Evolutionary conservation across 352 stramenopile genomes (phyloP).

Genomic region (Globisporangium canariense): DNA sequence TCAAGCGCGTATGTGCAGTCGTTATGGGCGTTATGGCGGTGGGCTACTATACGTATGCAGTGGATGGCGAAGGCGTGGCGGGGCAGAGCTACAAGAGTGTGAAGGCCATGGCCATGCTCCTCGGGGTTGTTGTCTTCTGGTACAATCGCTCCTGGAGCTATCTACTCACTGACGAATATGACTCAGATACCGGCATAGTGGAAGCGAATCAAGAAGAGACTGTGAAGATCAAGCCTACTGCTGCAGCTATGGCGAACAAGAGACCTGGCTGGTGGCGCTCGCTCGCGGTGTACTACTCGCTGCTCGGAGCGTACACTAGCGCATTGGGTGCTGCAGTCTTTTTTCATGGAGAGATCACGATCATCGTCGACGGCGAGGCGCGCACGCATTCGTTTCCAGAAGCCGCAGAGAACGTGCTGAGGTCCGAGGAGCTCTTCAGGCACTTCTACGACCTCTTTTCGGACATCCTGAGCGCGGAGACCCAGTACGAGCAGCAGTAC

Average conservation of each 20-base stretch:
- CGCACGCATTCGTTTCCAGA: conserved; percentile 7
- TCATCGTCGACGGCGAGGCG: not conserved
- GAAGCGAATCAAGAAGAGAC: not conserved
- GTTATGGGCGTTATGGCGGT: not conserved
- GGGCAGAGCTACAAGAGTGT: not conserved
- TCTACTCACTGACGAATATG: not conserved
- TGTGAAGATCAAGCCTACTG: not conserved
- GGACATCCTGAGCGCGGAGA: not conserved
- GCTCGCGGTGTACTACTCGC: conserved; percentile 2
- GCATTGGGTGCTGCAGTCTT: not conserved
- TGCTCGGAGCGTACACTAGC: conserved; percentile 5
- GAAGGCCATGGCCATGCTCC: not conserved
- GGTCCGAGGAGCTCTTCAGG: conserved; percentile 6
- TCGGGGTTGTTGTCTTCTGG: conserved; percentile 11
- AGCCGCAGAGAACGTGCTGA: conserved; percentile 6
- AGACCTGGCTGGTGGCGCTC: conserved; percentile 11
- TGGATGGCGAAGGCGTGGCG: not conserved
- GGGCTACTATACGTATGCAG: not conserved
- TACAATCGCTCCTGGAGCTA: conserved; percentile 2
- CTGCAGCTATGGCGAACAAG: not conserved
- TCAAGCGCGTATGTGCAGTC: not conserved
- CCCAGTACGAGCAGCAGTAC: not conserved
- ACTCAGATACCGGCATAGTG: too few species aligned
- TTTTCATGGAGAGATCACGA: conserved; percentile 11
- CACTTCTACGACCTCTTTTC: conserved; percentile 7